Conservation (phyloP, 805 yeast genomes). For the Candida glaebosa region DNA sequence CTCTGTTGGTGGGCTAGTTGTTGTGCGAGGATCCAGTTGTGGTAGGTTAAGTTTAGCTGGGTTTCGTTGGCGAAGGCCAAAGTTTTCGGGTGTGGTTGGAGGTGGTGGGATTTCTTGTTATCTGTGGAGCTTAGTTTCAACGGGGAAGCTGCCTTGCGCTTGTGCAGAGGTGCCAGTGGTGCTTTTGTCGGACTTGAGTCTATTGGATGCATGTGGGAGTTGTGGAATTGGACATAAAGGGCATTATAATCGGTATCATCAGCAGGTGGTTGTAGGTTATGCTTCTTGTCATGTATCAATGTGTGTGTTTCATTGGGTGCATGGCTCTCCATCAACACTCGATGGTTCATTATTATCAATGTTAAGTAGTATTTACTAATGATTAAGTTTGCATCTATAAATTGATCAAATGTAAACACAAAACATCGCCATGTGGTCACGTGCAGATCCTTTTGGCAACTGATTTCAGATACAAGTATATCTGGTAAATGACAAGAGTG, state of each 20-base stretch:
- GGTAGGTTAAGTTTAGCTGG: conserved; percentile 22
- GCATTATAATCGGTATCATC: background rate
- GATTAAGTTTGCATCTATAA: too few relatives aligned
- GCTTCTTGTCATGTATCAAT: too few relatives aligned
- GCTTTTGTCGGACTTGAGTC: background rate
- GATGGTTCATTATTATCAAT: background rate
- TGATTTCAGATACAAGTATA: too few relatives aligned
- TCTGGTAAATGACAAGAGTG: too few relatives aligned
- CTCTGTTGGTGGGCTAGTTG: conserved; percentile 20
- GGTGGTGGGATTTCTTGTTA: conserved; percentile 2
- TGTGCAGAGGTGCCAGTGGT: background rate
- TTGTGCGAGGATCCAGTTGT: conserved; percentile 28
- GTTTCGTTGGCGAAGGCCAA: background rate
- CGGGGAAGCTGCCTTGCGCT: conserved; percentile 8
- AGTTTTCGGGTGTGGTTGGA: background rate
- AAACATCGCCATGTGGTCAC: too few relatives aligned
- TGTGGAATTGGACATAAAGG: background rate
- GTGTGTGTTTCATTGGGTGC: too few relatives aligned
- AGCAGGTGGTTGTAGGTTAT: too few relatives aligned
- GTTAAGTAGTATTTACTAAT: too few relatives aligned
- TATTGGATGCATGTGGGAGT: background rate
- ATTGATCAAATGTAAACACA: background rate
- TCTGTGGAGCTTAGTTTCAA: conserved; percentile 4
- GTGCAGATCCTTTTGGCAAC: background rate
- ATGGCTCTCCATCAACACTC: conserved; percentile 1